Evolutionary conservation across 805 yeast species (phyloP).

Genomic region (Schwanniomyces sp.): DNA sequence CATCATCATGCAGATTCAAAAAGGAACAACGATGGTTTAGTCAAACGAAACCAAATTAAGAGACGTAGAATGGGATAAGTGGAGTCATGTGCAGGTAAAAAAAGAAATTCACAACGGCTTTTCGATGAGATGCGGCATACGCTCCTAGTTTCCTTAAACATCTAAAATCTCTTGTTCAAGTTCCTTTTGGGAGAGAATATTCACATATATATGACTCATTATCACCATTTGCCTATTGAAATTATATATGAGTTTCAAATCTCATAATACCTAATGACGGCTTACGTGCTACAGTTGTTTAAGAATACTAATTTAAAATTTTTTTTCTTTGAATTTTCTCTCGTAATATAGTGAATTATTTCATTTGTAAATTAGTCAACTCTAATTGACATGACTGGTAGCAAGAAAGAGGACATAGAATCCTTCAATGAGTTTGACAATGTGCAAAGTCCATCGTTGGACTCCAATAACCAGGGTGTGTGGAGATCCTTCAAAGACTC

Average conservation of each 20-base stretch:
- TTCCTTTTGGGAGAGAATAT: neutral
- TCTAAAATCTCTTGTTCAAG: neutral
- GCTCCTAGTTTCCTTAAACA: slow-evolving; percentile 3
- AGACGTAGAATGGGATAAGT: neutral
- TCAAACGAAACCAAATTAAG: neutral
- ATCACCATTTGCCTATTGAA: neutral
- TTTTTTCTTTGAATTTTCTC: neutral
- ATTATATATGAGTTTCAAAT: neutral
- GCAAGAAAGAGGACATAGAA: slow-evolving; percentile 2
- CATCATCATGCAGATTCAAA: neutral
- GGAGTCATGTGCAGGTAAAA: neutral
- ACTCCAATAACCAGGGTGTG: slow-evolving; percentile 9
- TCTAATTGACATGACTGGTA: neutral
- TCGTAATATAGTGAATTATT: neutral
- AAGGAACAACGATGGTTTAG: neutral
- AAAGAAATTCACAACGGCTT: neutral
- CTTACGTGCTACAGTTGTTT: neutral
- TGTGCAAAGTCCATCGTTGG: slow-evolving; percentile 11
- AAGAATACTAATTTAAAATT: neutral
- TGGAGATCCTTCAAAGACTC: slow-evolving; percentile 32
- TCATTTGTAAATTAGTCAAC: neutral
- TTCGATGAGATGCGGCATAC: neutral
- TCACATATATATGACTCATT: slow-evolving; percentile 1
- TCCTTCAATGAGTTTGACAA: slow-evolving; percentile 7
- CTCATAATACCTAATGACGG: neutral